Base-by-base conservation (phyloP, 441 rosid species). In the Erodium trifolium region DNA sequence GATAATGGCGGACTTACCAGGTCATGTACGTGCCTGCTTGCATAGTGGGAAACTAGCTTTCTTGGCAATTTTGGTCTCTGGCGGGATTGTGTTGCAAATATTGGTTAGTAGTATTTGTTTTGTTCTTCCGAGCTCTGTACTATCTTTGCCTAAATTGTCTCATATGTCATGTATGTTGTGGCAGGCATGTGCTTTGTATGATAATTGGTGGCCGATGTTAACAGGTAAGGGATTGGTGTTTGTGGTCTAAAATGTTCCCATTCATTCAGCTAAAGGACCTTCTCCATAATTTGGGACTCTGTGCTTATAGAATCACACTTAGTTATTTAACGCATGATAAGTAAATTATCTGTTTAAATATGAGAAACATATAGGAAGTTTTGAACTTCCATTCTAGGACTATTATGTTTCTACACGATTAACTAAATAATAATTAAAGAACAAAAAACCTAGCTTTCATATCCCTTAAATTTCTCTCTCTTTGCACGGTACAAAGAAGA, bases 141-240 rank as follows among this genome's bases (percentile, higher is more conserved):
- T 39, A 6, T 59, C n/a, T 67, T 8, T 62, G 35, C 35, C n/a
- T 10, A 9, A 19, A 55, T 34, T 10, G 27, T 68, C 68, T 79
- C 2, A 65, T 53, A 31, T 68, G 9, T 67, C 65, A 17, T 71
- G 19, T 69, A 27, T 67, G 31, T 35, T 71, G 68, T 81, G 66
- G 71, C 82, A 91, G 99, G 97, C 99, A 51, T 93, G 99, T 77
- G 99, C 97, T 63, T 73, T 93, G 76, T 93, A 86, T 70, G 65
- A 89, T 80, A 93, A 93, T 59, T 93, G 99, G 99, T 91, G 99
- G 99, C 99, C 99, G 63, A 89, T 93, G 99, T 83, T 93, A 60
- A 79, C 89, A 73, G 82, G 99, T 93, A 78, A 78, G 86, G 78
- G 37, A 34, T 0, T 34, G 37, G 5, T 34, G 37, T 34, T 34